Percentiles rank a stretch among this genome's conserved stretches.
phyloP scores from a whole-genome alignment of 108 stramenopile species.

The Conticribra weissflogii region DNA sequence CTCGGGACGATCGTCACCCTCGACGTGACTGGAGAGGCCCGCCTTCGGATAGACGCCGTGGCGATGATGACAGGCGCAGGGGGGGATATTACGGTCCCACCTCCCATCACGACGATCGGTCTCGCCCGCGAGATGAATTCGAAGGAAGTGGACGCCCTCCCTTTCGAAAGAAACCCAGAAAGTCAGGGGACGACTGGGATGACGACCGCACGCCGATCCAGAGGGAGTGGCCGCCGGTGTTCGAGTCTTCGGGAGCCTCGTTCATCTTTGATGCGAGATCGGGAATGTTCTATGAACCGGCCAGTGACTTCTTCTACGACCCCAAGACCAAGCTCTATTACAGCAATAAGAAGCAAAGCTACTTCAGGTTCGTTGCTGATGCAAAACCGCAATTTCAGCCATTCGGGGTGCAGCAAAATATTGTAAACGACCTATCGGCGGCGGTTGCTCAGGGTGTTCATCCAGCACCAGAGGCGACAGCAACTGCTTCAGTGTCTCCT shows the following conservation, averaged over 20 bases:
- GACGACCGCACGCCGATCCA: conserved; percentile 6
- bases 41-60: background rate
- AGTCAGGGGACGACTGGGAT: background rate
- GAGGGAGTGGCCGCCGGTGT: conserved; percentile 76
- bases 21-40: no score
- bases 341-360: conserved; percentile 58
- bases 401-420: conserved; percentile 19
- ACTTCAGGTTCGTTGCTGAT: conserved; percentile 57
- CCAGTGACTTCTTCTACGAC: conserved; percentile 81
- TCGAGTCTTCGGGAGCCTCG: conserved; percentile 65
- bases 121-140: background rate
- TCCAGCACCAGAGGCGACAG: background rate
- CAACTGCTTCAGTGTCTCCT: background rate
- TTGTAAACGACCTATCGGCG: background rate
- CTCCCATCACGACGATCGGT: background rate
- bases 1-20: background rate
- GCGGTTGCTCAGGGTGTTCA: background rate
- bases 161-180: background rate
- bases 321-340: conserved; percentile 86
- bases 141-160: background rate
- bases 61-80: background rate
- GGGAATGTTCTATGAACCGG: conserved; percentile 84
- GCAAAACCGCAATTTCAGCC: conserved; percentile 34
- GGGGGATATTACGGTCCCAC: background rate
- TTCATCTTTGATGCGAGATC: conserved; percentile 78